Evolutionary conservation across 2,329 filamentous ascomycete genomes (phyloP), one percentile per base, ranked within the genome.

Genomic region (Aspergillus japonicus): DNA sequence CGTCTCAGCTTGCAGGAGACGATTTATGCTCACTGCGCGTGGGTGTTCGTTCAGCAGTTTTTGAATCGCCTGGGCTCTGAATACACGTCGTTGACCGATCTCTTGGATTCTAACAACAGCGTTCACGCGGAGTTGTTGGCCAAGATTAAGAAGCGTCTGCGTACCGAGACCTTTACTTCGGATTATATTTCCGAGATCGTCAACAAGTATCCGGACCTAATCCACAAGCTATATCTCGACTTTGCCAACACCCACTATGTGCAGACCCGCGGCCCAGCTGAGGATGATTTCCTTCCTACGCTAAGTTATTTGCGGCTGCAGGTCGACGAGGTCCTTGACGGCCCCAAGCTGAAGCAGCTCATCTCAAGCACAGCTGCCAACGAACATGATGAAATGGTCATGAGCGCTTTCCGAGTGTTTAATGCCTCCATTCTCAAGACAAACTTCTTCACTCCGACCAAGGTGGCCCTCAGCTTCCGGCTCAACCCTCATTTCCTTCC

Each of bases 161-260:
- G 95, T 71, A 95, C 91, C 0, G 95, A 99, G 80, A 99, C 95
- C 0, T 99, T 99, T 77, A 99, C 95, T 0, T 90, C 95, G 4
- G 94, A 97, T 72, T 99, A 99, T 80, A 98, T 99, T 68, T 87
- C 94, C 29, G 94, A 99, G 79, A 98, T 99, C 74, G 96, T 99
- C 78, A 88, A 89, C 74, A 89, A 89, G 54, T 95, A 98, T 75
- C 94, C 95, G 0, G 86, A 88, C 33, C 85, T 99, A 24, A 89
- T 99, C 57, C 89, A 94, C 66, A 87, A 89, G 24, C 81, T 98
- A 57, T 99, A 99, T 76, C 85, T 96, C 50, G 89, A 92, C 1
- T 99, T 99, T 75, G 95, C 95, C 62, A 92, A 86, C 72, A 87
- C 91, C 2, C 95, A 99, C 77, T 90, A 89, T 67, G 85, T 89